Evolutionary conservation across 257 asterid species (phyloP).

Genomic region (Petrea volubilis): DNA sequence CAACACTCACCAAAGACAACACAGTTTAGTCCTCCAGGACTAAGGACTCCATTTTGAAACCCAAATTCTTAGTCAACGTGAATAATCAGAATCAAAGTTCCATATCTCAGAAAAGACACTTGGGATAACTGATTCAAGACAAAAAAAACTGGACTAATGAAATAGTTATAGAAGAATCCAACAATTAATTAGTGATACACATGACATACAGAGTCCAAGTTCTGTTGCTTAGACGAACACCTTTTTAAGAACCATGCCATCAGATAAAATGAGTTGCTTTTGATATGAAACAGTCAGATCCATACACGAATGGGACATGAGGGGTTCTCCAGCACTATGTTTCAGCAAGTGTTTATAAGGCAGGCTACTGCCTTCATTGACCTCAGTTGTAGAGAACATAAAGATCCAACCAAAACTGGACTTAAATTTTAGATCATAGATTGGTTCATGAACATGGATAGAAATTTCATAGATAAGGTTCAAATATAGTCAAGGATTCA

Average conservation of each 20-base stretch:
- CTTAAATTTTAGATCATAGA: slow-evolving; percentile 5
- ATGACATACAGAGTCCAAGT: not conserved
- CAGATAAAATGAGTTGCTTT: not conserved
- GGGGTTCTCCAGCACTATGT: not conserved
- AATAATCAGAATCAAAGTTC: not conserved
- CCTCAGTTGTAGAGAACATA: slow-evolving; percentile 8
- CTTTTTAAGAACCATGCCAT: not conserved
- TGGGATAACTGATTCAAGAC: not conserved
- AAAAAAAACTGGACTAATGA: not conserved
- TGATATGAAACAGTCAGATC: not conserved
- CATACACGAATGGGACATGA: not conserved
- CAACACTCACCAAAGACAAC: not conserved
- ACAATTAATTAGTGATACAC: not conserved
- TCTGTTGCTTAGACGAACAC: not conserved
- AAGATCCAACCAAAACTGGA: slow-evolving; percentile 2
- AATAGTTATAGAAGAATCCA: not conserved
- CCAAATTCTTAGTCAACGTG: not conserved
- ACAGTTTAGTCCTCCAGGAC: not conserved
- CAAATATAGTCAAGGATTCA: not conserved
- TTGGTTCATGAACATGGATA: slow-evolving; percentile 1
- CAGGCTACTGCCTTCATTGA: not conserved
- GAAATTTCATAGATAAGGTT: slow-evolving; percentile 14
- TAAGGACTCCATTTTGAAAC: slow-evolving; percentile 14
- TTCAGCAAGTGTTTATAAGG: slow-evolving; percentile 14
- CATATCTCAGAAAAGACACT: not conserved